Evolutionary conservation across 345 rosid species (phyloP), one percentile per base, ranked within the genome.

Genomic region (Citrus australasica): DNA sequence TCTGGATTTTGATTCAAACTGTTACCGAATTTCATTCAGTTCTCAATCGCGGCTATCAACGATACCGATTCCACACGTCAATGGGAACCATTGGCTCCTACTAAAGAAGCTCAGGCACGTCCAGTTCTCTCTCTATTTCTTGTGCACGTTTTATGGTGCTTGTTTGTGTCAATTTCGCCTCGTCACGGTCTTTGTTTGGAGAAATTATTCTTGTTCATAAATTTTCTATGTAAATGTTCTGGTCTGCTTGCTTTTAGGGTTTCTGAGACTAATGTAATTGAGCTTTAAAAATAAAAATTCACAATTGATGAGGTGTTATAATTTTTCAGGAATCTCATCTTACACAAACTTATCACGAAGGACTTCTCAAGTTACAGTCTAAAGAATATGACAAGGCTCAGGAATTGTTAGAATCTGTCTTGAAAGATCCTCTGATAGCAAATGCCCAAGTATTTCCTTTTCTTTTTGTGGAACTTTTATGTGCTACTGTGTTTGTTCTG

Each of bases 41-140:
- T 94, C 86, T 87, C 99, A 68, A 91, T 94, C 74, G 84, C 97
- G 53, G 99, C 99, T n/a, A 94, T 96, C 78, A 96, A 96, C 81
- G 99, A 96, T 60, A 88, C 97, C 9, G 94, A 92, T 73, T 86
- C 99, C 22, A 85, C 59, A 65, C 82, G 88, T 30, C 94, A 92
- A 72, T 96, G 99, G 99, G 99, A 94, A 84, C 99, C 98, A 79
- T 80, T 96, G 74, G 99, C 99, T 77, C 99, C 99, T 17, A 91
- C 97, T 80, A 94, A 96, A 85, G 98, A 94, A 89, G 97, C 98
- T 71, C 99, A 94, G 98, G 99, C 86, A 60, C 32, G 83, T 64
- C 46, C 71, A 9, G 33, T 56, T 59, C 48, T 46, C 69, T 77
- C 62, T 75, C 69, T 40, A 25, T 67, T 67, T 72, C 33, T 76